Percentiles rank a stretch among this genome's conserved stretches.
Evolutionary conservation across 345 rosid species (phyloP).

Genomic region (Dipteronia sinensis): DNA sequence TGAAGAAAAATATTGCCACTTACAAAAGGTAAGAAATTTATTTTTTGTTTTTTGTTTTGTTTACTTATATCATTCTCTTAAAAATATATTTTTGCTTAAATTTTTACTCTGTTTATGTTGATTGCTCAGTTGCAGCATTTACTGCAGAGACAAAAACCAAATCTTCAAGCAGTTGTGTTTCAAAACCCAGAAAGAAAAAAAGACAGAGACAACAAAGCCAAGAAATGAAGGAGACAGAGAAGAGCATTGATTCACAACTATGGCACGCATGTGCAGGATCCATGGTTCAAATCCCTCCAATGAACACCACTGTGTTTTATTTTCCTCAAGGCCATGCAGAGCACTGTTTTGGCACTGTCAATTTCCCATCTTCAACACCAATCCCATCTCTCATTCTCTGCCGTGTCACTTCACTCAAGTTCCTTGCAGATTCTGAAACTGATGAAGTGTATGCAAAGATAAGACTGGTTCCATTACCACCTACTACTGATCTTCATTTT

Average conservation of each 20-base stretch:
- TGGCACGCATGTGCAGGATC: slow-evolving; percentile 99
- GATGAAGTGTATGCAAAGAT: slow-evolving; percentile 85
- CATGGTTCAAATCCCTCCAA: slow-evolving; percentile 82
- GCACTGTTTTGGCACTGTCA: slow-evolving; percentile 60
- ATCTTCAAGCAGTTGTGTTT: not conserved
- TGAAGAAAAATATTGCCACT: not conserved
- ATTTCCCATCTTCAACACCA: slow-evolving; percentile 51
- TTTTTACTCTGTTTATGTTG: not conserved
- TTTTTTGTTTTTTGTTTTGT: not conserved
- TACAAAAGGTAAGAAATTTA: slow-evolving; percentile 17
- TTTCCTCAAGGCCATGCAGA: slow-evolving; percentile 94
- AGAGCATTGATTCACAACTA: slow-evolving; percentile 82
- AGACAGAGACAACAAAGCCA: not conserved
- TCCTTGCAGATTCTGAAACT: slow-evolving; percentile 78
- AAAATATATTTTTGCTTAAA: slow-evolving; percentile 5
- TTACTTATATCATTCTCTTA: not conserved
- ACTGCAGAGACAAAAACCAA: not conserved
- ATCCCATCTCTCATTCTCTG: slow-evolving; percentile 67
- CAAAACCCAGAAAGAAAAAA: not conserved
- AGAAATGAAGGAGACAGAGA: slow-evolving; percentile 50
- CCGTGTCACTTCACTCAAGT: slow-evolving; percentile 62
- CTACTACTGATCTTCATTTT: slow-evolving; percentile 29
- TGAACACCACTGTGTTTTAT: slow-evolving; percentile 72
- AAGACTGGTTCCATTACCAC: slow-evolving; percentile 51
- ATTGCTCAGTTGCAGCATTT: slow-evolving; percentile 12